phyloP scores from a whole-genome alignment of 73 alveolate genomes.

The Diophrys appendiculata region DNA sequence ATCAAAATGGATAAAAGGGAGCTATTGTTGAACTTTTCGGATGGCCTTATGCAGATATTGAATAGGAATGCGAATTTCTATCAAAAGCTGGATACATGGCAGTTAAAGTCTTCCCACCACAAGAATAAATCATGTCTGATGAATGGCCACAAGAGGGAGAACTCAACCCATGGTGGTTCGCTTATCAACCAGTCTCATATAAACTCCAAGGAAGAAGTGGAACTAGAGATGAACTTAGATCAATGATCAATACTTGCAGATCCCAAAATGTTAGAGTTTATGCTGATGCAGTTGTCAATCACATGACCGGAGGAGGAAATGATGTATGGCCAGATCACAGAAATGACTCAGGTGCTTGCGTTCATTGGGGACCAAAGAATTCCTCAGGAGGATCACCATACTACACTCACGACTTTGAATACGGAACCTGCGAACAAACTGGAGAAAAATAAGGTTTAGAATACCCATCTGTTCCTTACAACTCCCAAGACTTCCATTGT shows the following conservation, averaged over 20 bases:
- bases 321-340: constrained; percentile 89
- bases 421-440: constrained; percentile 68
- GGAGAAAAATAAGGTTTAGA: constrained; percentile 82
- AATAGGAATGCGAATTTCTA: constrained; percentile 85
- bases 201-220: constrained; percentile 90
- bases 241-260: constrained; percentile 90
- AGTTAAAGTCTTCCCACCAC: constrained; percentile 92
- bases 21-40: constrained; percentile 96
- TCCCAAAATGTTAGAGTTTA: constrained; percentile 83
- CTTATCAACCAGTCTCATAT: constrained; percentile 92
- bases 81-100: constrained; percentile 96
- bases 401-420: constrained; percentile 78
- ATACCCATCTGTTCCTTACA: constrained; percentile 88
- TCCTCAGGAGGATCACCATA: constrained; percentile 91
- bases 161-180: constrained; percentile 97
- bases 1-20: constrained; percentile 92
- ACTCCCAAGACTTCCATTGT: constrained; percentile 93
- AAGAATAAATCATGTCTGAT: constrained; percentile 78
- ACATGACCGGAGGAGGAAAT: constrained; percentile 94
- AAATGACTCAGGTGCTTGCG: constrained; percentile 64
- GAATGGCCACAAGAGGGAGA: constrained; percentile 94
- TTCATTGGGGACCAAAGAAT: constrained; percentile 81
- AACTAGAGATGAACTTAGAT: constrained; percentile 82
- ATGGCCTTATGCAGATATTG: constrained; percentile 95
- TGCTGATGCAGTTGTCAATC: constrained; percentile 96